Percentiles rank a stretch among this genome's conserved stretches.
Conservation (phyloP, 805 yeast species). For the Zygosaccharomyces gambellarensis region DNA sequence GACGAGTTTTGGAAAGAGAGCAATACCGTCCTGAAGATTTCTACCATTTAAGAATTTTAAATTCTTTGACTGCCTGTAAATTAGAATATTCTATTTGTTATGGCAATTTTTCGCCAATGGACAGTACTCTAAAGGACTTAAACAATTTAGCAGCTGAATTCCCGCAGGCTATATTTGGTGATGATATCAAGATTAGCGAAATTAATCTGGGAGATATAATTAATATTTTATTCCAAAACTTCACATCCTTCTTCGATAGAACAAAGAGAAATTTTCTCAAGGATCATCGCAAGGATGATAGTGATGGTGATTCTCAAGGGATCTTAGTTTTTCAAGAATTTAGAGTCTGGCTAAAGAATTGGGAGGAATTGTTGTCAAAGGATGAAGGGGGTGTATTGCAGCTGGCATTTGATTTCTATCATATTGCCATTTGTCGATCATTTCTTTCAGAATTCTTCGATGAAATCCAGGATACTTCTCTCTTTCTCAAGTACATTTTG, state of each 20-base stretch:
- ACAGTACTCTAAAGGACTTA: slow-evolving; percentile 33
- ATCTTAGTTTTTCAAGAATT: slow-evolving; percentile 34
- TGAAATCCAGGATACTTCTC: slow-evolving; percentile 21
- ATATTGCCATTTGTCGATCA: slow-evolving; percentile 40
- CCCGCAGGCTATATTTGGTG: slow-evolving; percentile 50
- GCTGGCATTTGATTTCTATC: slow-evolving; percentile 46
- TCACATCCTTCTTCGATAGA: slow-evolving; percentile 22
- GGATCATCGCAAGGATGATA: slow-evolving; percentile 1
- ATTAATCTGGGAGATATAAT: slow-evolving; percentile 40
- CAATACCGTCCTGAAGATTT: slow-evolving; percentile 39
- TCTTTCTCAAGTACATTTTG: slow-evolving; percentile 30
- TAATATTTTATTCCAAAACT: slow-evolving; percentile 27
- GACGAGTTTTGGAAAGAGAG: slow-evolving; percentile 33
- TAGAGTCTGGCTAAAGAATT: slow-evolving; percentile 43
- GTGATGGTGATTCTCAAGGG: not conserved
- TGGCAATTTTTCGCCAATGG: slow-evolving; percentile 35
- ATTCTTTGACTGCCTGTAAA: slow-evolving; percentile 48
- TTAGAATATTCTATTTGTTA: slow-evolving; percentile 47
- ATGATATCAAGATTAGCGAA: slow-evolving; percentile 50
- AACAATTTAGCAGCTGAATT: slow-evolving; percentile 42
- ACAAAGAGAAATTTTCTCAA: slow-evolving; percentile 4
- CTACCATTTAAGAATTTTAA: slow-evolving; percentile 51
- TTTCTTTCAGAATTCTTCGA: slow-evolving; percentile 29
- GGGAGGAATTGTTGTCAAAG: slow-evolving; percentile 42
- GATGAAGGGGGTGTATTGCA: slow-evolving; percentile 47